phyloP scores from a whole-genome alignment of 768 basidiomycete species.

The Chalciporus chontae region DNA sequence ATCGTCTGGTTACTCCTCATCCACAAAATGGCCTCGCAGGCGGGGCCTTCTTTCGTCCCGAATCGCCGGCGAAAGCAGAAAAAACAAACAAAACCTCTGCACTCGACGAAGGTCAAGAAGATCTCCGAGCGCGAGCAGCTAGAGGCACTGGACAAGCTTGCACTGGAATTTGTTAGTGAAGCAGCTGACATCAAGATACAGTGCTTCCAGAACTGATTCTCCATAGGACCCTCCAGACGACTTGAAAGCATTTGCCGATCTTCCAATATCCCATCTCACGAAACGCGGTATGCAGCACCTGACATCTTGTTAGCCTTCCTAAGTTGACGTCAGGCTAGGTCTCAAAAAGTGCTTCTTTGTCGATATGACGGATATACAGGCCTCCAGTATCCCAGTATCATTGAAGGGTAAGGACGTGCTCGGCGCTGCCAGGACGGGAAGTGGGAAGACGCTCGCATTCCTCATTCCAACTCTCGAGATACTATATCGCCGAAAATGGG shows the following conservation, averaged over 20 bases:
- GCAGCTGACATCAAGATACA: background rate
- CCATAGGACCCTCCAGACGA: slow-evolving; percentile 48
- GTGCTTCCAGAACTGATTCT: slow-evolving; percentile 9
- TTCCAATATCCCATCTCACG: slow-evolving; percentile 76
- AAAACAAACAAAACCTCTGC: slow-evolving; percentile 13
- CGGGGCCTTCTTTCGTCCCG: slow-evolving; percentile 14
- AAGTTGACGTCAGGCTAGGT: slow-evolving; percentile 41
- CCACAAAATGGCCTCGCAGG: slow-evolving; percentile 17
- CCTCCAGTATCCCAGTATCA: slow-evolving; percentile 54
- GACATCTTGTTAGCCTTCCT: background rate
- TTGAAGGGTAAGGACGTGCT: slow-evolving; percentile 64
- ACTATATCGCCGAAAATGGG: slow-evolving; percentile 65
- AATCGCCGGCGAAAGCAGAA: slow-evolving; percentile 12
- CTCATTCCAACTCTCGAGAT: slow-evolving; percentile 64
- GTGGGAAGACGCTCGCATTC: slow-evolving; percentile 74
- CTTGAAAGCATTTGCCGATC: slow-evolving; percentile 56
- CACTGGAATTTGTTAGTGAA: slow-evolving; percentile 46
- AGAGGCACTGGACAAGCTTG: slow-evolving; percentile 47
- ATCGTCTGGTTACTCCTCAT: background rate
- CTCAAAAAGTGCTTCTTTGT: slow-evolving; percentile 84
- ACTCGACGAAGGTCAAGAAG: slow-evolving; percentile 38
- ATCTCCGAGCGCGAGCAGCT: slow-evolving; percentile 46
- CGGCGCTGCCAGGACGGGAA: slow-evolving; percentile 68
- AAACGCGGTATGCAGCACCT: slow-evolving; percentile 52
- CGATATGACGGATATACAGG: slow-evolving; percentile 81